Evolutionary conservation across 1,284 basidiomycete species (phyloP).

Genomic region (Puccinia coronata): DNA sequence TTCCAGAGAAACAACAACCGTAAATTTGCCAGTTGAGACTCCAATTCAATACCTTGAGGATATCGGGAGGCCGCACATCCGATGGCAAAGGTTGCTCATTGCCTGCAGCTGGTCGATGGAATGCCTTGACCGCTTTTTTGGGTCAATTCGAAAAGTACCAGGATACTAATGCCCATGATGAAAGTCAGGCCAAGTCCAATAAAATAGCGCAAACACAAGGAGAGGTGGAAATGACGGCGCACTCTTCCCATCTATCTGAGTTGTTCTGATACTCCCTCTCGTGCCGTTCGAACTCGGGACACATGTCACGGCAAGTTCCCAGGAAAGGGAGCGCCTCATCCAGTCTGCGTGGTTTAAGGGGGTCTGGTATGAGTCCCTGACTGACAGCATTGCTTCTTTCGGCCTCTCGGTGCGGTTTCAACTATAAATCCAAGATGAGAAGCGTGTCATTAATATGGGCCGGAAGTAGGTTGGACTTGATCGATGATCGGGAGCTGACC

Average conservation of each 20-base stretch:
- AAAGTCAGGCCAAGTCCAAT: conserved; percentile 56
- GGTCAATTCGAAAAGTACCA: conserved; percentile 70
- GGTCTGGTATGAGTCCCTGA: conserved; percentile 83
- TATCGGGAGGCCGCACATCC: conserved; percentile 81
- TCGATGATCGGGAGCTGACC: background rate
- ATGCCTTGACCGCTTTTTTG: conserved; percentile 88
- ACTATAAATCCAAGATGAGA: conserved; percentile 56
- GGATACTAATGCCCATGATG: conserved; percentile 53
- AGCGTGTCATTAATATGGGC: background rate
- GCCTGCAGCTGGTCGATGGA: conserved; percentile 84
- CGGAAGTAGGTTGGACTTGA: background rate
- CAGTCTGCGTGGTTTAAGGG: conserved; percentile 72
- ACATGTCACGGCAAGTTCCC: conserved; percentile 91
- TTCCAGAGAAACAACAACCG: background rate
- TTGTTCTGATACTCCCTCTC: conserved; percentile 87
- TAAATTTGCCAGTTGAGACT: background rate
- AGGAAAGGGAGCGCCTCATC: conserved; percentile 85
- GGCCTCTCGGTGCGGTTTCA: conserved; percentile 66
- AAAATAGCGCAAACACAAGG: background rate
- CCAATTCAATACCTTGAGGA: conserved; percentile 69
- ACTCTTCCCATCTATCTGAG: conserved; percentile 83
- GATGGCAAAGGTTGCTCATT: conserved; percentile 82
- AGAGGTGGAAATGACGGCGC: conserved; percentile 57
- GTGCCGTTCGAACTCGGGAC: conserved; percentile 87
- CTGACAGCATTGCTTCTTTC: conserved; percentile 77